phyloP scores from a whole-genome alignment of 2,329 filamentous ascomycete genomes.

The Tricladium varicosporioides region DNA sequence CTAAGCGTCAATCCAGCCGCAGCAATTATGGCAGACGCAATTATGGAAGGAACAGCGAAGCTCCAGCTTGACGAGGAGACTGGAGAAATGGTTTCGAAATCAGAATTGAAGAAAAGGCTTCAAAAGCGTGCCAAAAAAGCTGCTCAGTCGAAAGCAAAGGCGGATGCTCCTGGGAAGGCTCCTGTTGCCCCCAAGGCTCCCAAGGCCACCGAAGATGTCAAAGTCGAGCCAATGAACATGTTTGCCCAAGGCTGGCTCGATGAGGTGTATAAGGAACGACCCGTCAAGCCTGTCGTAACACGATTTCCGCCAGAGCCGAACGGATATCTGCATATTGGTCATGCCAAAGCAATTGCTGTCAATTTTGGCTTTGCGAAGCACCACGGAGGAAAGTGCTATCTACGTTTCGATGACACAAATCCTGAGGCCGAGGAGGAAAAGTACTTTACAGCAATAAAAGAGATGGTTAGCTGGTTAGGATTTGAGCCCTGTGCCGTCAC shows the following conservation, averaged over 20 bases:
- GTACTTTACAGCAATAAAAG: conserved; percentile 85
- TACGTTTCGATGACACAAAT: conserved; percentile 93
- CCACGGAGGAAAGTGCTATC: conserved; percentile 71
- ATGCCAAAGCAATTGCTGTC: conserved; percentile 92
- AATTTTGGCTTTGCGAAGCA: conserved; percentile 93
- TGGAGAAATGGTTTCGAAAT: conserved; percentile 64
- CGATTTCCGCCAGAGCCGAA: conserved; percentile 88
- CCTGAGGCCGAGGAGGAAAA: conserved; percentile 88
- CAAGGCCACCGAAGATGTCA: conserved; percentile 31
- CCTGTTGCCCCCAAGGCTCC: conserved; percentile 30
- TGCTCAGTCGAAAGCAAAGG: conserved; percentile 50
- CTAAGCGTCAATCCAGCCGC: background rate
- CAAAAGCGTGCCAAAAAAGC: conserved; percentile 59
- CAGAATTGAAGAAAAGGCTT: conserved; percentile 59
- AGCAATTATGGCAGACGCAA: conserved; percentile 46
- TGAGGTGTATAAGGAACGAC: conserved; percentile 68
- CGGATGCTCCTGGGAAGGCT: conserved; percentile 39
- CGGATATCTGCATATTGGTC: conserved; percentile 89
- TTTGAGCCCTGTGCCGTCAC: conserved; percentile 80
- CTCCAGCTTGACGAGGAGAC: conserved; percentile 62
- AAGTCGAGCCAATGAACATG: conserved; percentile 46
- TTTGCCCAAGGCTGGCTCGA: conserved; percentile 77
- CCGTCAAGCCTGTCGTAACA: conserved; percentile 60
- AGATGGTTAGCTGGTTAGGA: conserved; percentile 78
- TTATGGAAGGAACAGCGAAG: conserved; percentile 48